Base-by-base conservation (phyloP, 2,329 filamentous ascomycete genomes). In the Botrytis deweyae region DNA sequence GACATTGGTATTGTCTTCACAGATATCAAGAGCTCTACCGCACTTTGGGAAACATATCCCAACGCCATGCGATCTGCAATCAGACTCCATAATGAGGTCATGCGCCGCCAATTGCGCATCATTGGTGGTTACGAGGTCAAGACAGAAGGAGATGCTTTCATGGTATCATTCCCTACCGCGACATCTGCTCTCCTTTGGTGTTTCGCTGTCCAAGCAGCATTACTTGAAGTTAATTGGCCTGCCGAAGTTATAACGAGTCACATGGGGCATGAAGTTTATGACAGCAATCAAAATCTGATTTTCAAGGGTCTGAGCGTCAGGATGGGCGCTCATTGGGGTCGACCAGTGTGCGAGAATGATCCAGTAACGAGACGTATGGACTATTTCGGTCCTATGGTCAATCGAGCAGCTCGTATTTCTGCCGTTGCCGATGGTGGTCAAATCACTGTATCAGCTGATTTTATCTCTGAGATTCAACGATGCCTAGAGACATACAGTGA, bases 311-410 rank as follows among this genome's bases (percentile, higher is more conserved):
- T 99, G 70, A 98, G 95, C 18, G 96, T 99, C 61, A 90, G 96
- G 74, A 99, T 99, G 96, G 96, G 96, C 79, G 94, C 97, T 75
- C 96, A 99, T 82, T 99, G 92, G 89, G 96, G 96, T 77, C 91
- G 93, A 74, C 96, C 95, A 9, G 94, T 99, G 79, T 97, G 94
- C 81, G 96, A 99, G 83, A 92, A 92, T 67, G 96, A 99, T 82
- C 96, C 96, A 0, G 95, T 99, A 68, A 99, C 96, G 1, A 92
- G 95, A 74, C 94, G 96, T 76, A 99, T 99, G 96, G 96, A 99
- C 80, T 99, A 99, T 84, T 99, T 98, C 81, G 96, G 96, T 0
- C 96, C 96, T 22, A 99, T 99, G 94, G 96, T 99, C 80, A 99
- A 99, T 84, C 95, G 97, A 80, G 94, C 96, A 0, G 92, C 96